Base-by-base conservation (phyloP, 768 basidiomycete genomes). In the Goffeauzyma gilvescens region DNA sequence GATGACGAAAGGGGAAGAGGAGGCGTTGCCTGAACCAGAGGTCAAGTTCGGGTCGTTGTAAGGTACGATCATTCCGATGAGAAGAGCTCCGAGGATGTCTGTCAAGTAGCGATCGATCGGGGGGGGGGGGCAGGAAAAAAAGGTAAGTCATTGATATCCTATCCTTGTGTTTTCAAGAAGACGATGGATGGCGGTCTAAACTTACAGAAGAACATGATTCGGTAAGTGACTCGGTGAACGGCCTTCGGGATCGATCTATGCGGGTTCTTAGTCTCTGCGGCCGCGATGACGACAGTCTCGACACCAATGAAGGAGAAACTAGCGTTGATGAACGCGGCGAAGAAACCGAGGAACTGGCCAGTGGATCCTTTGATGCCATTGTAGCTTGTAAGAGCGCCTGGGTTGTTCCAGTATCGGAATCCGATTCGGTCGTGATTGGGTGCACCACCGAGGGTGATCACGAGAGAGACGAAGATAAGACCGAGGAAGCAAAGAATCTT, bases 241-340 rank as follows among this genome's bases (percentile, higher is more conserved):
- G 81, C 81, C 55, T 75, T 80, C 18, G 74, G 67, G 50, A 87
- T 80, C 54, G 81, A 82, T 23, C 76, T 75, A 27, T 81, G 73
- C 6, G 84, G 83, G 55, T 71, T 80, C 55, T 74, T 68, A 0
- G 79, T 77, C 62, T 86, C 83, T 0, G 76, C 79, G 14, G 79
- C 80, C 21, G 78, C 73, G 42, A 77, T 78, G 40, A 32, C 50
- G 17, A 44, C 28, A 4, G 13, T 20, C 20, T 50, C 45, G 35
- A 57, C 35, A 24, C 24, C 32, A 44, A 79, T 71, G 21, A 75
- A 44, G 5, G 80, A 80, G 69, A 81, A 86, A 2, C 74, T 75
- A 12, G 73, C 73, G 50, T 70, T 68, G 32, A 72, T 67, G 44
- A 73, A 48, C 3, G 69, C 69, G 24, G 62, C 57, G 30, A 70